These are phyloP conservation scores for Sporothrix brunneoviolacea DNA, from an alignment of 2,329 filamentous ascomycete species.

Conservation along the genomic window DNA sequence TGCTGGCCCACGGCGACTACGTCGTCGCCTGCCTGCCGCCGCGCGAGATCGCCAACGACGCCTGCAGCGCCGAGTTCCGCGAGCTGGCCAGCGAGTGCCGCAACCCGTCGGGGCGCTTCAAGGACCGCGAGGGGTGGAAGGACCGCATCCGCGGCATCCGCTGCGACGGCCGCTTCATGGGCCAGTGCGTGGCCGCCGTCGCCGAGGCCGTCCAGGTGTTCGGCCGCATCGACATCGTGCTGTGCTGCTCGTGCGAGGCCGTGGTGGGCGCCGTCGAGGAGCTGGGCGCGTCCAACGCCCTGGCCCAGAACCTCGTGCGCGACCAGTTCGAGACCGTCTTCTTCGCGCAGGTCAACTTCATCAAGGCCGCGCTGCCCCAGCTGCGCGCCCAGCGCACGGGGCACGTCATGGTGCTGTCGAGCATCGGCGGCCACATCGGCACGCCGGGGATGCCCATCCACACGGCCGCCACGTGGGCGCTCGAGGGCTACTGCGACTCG, in stretches of 20 bases:
- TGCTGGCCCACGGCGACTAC: constrained; percentile 87
- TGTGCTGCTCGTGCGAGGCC: constrained; percentile 85
- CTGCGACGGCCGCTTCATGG: constrained; percentile 55
- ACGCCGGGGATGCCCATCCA: constrained; percentile 88
- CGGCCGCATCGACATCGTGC: constrained; percentile 78
- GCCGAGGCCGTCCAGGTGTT: constrained; percentile 81
- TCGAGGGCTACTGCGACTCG: constrained; percentile 93
- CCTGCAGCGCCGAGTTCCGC: constrained; percentile 71
- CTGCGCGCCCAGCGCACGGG: constrained; percentile 76
- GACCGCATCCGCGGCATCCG: constrained; percentile 64
- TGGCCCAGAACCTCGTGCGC: constrained; percentile 70
- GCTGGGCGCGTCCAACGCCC: constrained; percentile 37
- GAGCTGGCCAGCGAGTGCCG: constrained; percentile 67
- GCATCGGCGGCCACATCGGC: constrained; percentile 85
- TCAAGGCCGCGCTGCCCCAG: constrained; percentile 76
- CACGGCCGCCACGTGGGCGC: constrained; percentile 86
- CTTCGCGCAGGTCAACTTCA: constrained; percentile 93
- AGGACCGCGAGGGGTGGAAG: constrained; percentile 70
- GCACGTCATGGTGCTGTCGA: constrained; percentile 84
- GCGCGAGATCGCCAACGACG: constrained; percentile 68
- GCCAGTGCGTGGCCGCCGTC: constrained; percentile 75
- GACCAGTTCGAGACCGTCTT: constrained; percentile 94
- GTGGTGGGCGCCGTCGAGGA: constrained; percentile 90
- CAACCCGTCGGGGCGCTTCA: constrained; percentile 31
- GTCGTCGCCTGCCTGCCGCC: constrained; percentile 79